phyloP scores from a whole-genome alignment of 2,329 filamentous ascomycete genomes.

The Rutstroemia sp. region DNA sequence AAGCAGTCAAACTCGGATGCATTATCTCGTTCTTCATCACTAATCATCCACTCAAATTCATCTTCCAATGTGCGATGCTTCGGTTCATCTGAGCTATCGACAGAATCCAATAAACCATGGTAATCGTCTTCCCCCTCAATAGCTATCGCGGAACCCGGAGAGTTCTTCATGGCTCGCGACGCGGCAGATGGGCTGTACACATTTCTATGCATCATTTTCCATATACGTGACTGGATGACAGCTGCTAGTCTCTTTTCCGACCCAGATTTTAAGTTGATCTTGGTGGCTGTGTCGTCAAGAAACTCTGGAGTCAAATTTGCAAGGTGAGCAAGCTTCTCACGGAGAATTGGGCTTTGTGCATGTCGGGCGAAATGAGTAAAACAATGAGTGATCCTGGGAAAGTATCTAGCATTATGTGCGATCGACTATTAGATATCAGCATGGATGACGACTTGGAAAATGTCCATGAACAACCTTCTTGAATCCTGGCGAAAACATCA shows the following conservation, averaged over 20 bases:
- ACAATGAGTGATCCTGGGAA: slow-evolving; percentile 4
- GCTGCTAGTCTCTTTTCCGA: slow-evolving; percentile 9
- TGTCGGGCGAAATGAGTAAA: slow-evolving; percentile 6
- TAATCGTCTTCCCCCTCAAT: neutral
- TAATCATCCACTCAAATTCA: neutral
- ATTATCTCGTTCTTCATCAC: neutral
- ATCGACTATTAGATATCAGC: slow-evolving; percentile 3
- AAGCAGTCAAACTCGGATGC: neutral
- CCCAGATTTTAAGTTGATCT: neutral
- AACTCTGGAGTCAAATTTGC: neutral
- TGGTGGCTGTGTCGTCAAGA: neutral
- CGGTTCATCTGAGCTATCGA: neutral
- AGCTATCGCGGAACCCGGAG: neutral
- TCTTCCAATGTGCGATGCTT: neutral
- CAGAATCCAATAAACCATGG: neutral
- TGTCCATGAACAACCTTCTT: slow-evolving; percentile 16
- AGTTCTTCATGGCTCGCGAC: slow-evolving; percentile 3
- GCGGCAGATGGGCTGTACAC: slow-evolving; percentile 14
- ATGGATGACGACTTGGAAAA: neutral
- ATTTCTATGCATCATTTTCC: slow-evolving; percentile 23
- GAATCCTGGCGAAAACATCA: slow-evolving; percentile 24
- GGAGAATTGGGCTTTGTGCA: slow-evolving; percentile 5
- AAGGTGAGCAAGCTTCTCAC: slow-evolving; percentile 1
- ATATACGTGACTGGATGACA: slow-evolving; percentile 18
- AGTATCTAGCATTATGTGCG: slow-evolving; percentile 6